Base-by-base conservation (phyloP, 2,329 filamentous ascomycete genomes). In the Diaporthe australafricana region DNA sequence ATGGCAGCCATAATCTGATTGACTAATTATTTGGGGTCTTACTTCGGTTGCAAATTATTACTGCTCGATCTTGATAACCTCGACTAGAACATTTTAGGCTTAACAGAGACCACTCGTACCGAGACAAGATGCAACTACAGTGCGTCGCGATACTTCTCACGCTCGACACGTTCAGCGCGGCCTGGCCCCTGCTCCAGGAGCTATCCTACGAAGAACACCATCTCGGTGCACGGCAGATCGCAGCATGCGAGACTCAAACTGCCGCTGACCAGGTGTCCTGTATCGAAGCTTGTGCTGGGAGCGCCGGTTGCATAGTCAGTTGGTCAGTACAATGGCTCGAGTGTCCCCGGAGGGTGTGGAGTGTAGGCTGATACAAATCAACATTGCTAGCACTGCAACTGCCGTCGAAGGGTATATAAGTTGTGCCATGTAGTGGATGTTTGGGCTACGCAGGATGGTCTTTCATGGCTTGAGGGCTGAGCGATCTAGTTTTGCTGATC, bases 181-280 rank as follows among this genome's bases (percentile, higher is more conserved):
- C 60, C 11, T 17, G 11, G 20, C 57, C 57, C 8, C 5, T 48
- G 2, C 8, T n/a, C 9, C 8, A 30, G 7, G 12, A 60, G 5
- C 16, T 30, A 1, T 1, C 25, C 2, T 11, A 22, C 2, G 27
- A 9, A 2, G 38, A 62, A 25, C 25, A 14, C 5, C 25, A 22
- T 22, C 57, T 47, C 38, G 14, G 11, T 16, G 20, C 20, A 7
- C 42, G 60, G 0, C 60, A 63, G n/a, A 7, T 35, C 27, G 57
- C 40, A 35, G 14, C 57, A 17, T 63, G 57, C 5, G 57, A 63
- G 57, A 63, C 57, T 7, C 57, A 50, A 5, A 38, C 45, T 20
- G 60, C 60, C 2, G 42, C 60, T 14, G 14, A 25, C 5, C 42
- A 48, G 27, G 60, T 50, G 9, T 16, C 30, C 1, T 65, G 60